phyloP scores from a whole-genome alignment of 306 rosid species.

The Malus fusca region DNA sequence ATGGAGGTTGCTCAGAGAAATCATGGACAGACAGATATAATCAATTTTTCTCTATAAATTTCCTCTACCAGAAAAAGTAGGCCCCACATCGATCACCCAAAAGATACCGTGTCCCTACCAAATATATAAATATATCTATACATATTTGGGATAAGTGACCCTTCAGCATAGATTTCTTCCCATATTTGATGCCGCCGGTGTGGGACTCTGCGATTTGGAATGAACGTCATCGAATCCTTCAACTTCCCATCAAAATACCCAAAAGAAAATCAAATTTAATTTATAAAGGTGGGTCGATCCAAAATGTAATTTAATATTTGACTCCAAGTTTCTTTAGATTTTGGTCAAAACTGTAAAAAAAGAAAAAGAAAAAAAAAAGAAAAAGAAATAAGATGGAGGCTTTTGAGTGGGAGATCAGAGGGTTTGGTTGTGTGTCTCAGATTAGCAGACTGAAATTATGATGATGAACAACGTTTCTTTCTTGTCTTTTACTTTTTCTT shows the following conservation, averaged over 20 bases:
- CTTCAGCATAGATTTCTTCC: background rate
- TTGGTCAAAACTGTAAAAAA: background rate
- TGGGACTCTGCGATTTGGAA: background rate
- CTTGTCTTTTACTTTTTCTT: background rate
- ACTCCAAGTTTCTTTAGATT: background rate
- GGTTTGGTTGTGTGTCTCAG: background rate
- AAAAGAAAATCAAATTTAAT: background rate
- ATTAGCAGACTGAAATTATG: background rate
- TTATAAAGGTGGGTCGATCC: background rate
- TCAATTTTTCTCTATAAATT: background rate
- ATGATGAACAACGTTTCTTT: background rate
- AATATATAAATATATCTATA: background rate
- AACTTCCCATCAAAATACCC: background rate
- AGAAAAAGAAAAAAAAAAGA: background rate
- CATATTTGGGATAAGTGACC: background rate
- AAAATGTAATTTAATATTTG: background rate
- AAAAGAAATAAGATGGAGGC: background rate
- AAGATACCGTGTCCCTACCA: background rate
- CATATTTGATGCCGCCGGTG: background rate
- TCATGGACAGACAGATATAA: background rate
- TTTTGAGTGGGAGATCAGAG: background rate
- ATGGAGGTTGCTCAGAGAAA: background rate
- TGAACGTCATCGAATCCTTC: background rate
- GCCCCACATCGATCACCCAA: background rate
- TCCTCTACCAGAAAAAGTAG: background rate